Evolutionary conservation across 2,329 filamentous ascomycete genomes (phyloP).

Genomic region (Rachicladosporium sp.): DNA sequence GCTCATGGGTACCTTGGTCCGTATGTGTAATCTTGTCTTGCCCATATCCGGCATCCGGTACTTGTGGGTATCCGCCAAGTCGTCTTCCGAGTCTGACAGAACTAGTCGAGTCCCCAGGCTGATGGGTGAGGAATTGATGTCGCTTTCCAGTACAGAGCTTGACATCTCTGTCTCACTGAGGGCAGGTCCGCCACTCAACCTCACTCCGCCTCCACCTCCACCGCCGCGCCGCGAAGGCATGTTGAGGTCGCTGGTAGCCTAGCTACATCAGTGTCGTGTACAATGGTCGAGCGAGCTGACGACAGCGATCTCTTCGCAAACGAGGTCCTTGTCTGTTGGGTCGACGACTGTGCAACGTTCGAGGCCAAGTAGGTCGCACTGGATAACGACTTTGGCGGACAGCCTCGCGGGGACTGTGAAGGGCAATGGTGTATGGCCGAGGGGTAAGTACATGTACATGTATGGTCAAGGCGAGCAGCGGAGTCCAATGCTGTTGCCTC

Average conservation of each 20-base stretch:
- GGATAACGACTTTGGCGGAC: too few relatives aligned
- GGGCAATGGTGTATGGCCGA: too few relatives aligned
- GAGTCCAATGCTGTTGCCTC: too few relatives aligned
- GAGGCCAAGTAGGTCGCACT: too few relatives aligned
- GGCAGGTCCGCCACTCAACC: conserved; percentile 18
- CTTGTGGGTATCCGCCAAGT: conserved; percentile 57
- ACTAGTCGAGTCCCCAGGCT: conserved; percentile 44
- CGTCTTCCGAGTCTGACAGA: conserved; percentile 37
- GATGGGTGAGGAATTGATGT: conserved; percentile 32
- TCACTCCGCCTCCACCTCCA: conserved; percentile 13
- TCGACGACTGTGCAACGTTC: too few relatives aligned
- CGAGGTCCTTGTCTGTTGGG: too few relatives aligned
- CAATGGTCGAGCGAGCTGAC: too few relatives aligned
- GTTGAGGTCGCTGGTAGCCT: neutral
- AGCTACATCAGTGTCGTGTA: neutral
- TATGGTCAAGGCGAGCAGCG: too few relatives aligned
- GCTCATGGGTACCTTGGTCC: conserved; percentile 20
- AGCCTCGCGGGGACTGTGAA: too few relatives aligned
- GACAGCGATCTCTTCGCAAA: too few relatives aligned
- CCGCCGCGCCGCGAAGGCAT: neutral
- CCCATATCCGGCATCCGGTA: conserved; percentile 60
- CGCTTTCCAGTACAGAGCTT: conserved; percentile 28
- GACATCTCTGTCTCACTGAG: conserved; percentile 26
- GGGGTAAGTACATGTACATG: too few relatives aligned
- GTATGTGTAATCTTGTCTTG: conserved; percentile 39